Conservation (phyloP, 2,329 filamentous ascomycete species). For the Tothia fuscella region DNA sequence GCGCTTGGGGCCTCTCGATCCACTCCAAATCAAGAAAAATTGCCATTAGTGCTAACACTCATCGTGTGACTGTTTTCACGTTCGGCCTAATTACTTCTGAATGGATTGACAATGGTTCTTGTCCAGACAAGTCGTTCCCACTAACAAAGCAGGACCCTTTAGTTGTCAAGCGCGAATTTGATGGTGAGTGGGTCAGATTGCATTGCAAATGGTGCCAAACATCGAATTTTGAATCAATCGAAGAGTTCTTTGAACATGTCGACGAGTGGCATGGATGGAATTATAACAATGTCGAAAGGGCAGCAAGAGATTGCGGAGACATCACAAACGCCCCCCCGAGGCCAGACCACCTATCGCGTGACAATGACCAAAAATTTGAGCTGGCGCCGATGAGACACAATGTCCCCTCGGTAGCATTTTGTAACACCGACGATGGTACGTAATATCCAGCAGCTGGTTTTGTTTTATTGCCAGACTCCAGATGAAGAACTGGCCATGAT, state of each 20-base stretch:
- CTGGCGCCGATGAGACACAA: constrained; percentile 25
- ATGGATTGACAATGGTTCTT: too few species aligned
- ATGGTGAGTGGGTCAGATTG: too few species aligned
- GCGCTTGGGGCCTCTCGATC: constrained; percentile 81
- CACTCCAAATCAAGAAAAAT: constrained; percentile 74
- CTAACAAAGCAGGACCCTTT: too few species aligned
- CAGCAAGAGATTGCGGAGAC: too few species aligned
- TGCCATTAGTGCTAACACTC: constrained; percentile 69
- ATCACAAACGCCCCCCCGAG: too few species aligned
- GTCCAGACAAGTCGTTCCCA: too few species aligned
- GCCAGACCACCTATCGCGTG: neutral
- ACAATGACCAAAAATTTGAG: neutral
- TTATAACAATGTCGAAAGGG: too few species aligned
- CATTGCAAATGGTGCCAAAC: too few species aligned
- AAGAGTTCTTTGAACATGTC: neutral
- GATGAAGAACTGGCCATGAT: too few species aligned
- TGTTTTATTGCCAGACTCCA: too few species aligned
- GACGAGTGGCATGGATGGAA: neutral
- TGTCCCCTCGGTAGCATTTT: constrained; percentile 46
- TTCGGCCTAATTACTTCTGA: constrained; percentile 29
- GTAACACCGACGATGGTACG: constrained; percentile 38
- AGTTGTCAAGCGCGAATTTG: too few species aligned
- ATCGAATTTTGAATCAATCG: neutral
- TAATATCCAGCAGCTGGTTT: too few species aligned
- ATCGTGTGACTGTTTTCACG: constrained; percentile 45